Conservation (phyloP, 192 early-diverging fungal species). For the Neocallimastix lanati region DNA sequence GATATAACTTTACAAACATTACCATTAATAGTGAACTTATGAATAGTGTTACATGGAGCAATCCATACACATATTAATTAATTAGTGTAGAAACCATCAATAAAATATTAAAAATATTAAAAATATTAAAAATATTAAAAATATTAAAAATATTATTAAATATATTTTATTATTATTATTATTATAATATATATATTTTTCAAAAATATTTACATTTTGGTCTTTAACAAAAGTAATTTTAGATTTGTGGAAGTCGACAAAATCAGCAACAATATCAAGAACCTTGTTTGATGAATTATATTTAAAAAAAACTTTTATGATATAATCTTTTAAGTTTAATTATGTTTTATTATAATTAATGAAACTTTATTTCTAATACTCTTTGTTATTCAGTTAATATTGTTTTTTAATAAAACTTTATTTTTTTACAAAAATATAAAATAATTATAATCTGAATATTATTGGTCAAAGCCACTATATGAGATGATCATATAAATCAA, state of each 20-base stretch:
- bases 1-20: slow-evolving; percentile 3
- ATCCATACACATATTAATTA: slow-evolving; percentile 13
- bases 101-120: too few relatives aligned
- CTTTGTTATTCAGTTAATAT: not conserved
- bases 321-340: not conserved
- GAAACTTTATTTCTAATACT: not conserved
- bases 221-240: not conserved
- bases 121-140: too few relatives aligned
- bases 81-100: slow-evolving; percentile 21
- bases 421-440: not conserved
- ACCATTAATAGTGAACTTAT: slow-evolving; percentile 14
- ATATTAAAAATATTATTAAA: too few relatives aligned
- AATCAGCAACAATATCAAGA: not conserved
- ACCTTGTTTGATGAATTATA: not conserved
- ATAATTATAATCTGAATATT: not conserved
- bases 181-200: not conserved
- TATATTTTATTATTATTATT: too few relatives aligned
- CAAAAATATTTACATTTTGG: not conserved
- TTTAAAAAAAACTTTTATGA: not conserved
- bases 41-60: slow-evolving; percentile 31
- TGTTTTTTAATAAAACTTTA: not conserved
- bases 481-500: not conserved
- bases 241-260: not conserved
- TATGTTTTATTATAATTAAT: too few relatives aligned
- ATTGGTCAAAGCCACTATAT: not conserved